Base-by-base conservation (phyloP, 176 grass and related monocot genomes). In the Rhynchospora pubera region DNA sequence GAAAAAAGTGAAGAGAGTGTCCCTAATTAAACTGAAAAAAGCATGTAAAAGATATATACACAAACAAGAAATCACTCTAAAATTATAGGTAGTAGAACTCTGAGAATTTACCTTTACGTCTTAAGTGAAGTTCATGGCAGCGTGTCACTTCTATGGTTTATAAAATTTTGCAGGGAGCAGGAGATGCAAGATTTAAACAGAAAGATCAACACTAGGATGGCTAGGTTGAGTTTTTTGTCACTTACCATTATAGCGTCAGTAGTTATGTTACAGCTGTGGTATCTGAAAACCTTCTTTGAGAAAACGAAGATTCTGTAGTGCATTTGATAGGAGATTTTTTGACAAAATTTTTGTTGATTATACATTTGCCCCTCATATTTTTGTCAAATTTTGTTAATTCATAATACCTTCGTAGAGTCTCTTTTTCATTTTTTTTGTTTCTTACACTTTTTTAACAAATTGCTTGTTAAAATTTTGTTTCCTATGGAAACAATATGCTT, bases 161-260 rank as follows among this genome's bases (percentile, higher is more conserved):
- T n/a, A 9, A 23, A 82, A 82, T 85, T 53, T 66, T 89, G n/a
- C 58, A 93, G 93, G 85, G 93, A 97, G 82, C 81, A 75, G 67
- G 91, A 97, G 65, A 97, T 97, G 93, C 93, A 97, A 65, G 87
- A 91, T 22, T 50, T 97, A 84, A 97, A 97, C 89, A 93, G 87
- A 68, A 89, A 83, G 80, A 93, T 86, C 12, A 97, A 86, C 64
- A 84, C 90, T 47, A 84, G 89, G 78, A 97, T 93, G 87, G 79
- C 85, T 74, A 91, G 91, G 87, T 76, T 97, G 9, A 84, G 93
- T 84, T 91, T 97, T 63, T 78, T 93, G 39, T 97, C 93, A 65
- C 85, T 97, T 2, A 51, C 62, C 63, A 85, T 97, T 71, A 91
- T 91, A 62, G 57, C 89, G 7, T 97, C 91, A 26, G 93, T 97